Percentiles rank a stretch among this genome's conserved stretches.
These are phyloP conservation scores for Escallonia herrerae DNA, from an alignment of 129 eudicot species.

Conservation along the genomic window DNA sequence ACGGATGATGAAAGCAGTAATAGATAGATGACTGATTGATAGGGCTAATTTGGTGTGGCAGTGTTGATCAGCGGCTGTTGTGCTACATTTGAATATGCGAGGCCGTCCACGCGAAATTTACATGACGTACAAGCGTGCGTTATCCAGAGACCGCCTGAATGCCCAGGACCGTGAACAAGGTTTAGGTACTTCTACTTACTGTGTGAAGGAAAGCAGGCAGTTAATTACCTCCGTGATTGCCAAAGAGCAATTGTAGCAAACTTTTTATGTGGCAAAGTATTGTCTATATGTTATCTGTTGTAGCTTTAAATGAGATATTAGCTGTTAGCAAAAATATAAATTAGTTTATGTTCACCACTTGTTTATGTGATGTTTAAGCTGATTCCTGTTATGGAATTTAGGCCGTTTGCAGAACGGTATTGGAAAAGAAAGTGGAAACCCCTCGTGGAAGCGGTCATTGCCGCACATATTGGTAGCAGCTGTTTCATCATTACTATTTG, in stretches of 20 bases:
- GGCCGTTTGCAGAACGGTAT: constrained; percentile 27
- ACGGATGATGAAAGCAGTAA: background rate
- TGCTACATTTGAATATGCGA: constrained; percentile 32
- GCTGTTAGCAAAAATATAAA: background rate
- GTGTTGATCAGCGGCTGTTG: constrained; percentile 7
- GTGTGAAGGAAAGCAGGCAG: background rate
- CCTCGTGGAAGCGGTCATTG: constrained; percentile 66
- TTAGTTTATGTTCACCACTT: background rate
- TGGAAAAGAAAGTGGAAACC: constrained; percentile 54
- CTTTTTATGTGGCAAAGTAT: too few species aligned
- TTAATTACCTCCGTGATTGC: too few species aligned
- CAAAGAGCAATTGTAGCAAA: too few species aligned
- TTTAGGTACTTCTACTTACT: constrained; percentile 34
- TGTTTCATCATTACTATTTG: constrained; percentile 64
- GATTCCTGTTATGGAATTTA: constrained; percentile 28
- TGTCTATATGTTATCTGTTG: too few species aligned
- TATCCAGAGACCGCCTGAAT: constrained; percentile 49
- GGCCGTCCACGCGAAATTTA: constrained; percentile 49
- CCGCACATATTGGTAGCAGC: constrained; percentile 87
- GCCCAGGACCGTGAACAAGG: constrained; percentile 43
- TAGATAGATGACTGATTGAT: constrained; percentile 5
- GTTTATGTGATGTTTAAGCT: constrained; percentile 1
- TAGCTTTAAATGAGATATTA: background rate
- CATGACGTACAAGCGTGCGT: constrained; percentile 59
- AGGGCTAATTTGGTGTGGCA: constrained; percentile 19